Evolutionary conservation across 2,329 filamentous ascomycete genomes (phyloP).

Genomic region (Trichoderma simmonsii): DNA sequence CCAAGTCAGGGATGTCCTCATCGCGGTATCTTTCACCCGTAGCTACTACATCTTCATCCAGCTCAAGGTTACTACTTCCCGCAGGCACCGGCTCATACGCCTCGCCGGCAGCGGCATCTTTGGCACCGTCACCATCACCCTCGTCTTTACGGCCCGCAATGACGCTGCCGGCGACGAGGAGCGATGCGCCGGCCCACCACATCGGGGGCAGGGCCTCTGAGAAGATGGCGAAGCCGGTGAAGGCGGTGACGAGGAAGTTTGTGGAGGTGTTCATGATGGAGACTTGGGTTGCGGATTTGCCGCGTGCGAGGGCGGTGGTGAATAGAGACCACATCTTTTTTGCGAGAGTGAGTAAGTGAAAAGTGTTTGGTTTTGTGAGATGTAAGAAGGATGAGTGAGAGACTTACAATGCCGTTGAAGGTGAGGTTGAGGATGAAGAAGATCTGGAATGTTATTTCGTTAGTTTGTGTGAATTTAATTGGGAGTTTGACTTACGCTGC

Average conservation of each 20-base stretch:
- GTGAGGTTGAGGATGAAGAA: conserved; percentile 74
- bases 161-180: conserved; percentile 74
- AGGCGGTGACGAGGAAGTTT: conserved; percentile 75
- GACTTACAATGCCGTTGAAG: conserved; percentile 67
- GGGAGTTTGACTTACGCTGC: conserved; percentile 42
- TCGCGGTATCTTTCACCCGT: conserved; percentile 29
- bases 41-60: conserved; percentile 21
- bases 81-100: conserved; percentile 31
- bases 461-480: not conserved
- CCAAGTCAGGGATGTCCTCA: conserved; percentile 37
- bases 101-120: conserved; percentile 25
- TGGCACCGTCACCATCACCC: conserved; percentile 25
- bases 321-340: conserved; percentile 76
- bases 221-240: conserved; percentile 69
- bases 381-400: not conserved
- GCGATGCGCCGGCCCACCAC: conserved; percentile 72
- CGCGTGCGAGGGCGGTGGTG: conserved; percentile 71
- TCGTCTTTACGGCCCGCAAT: conserved; percentile 72
- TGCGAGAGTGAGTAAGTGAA: not conserved
- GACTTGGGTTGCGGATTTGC: conserved; percentile 73
- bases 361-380: not conserved
- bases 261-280: conserved; percentile 78
- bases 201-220: conserved; percentile 66
- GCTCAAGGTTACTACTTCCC: conserved; percentile 21
- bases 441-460: conserved; percentile 43